Evolutionary conservation across 2,329 filamentous ascomycete genomes (phyloP).

Genomic region (Calonectria pseudoreteaudii): DNA sequence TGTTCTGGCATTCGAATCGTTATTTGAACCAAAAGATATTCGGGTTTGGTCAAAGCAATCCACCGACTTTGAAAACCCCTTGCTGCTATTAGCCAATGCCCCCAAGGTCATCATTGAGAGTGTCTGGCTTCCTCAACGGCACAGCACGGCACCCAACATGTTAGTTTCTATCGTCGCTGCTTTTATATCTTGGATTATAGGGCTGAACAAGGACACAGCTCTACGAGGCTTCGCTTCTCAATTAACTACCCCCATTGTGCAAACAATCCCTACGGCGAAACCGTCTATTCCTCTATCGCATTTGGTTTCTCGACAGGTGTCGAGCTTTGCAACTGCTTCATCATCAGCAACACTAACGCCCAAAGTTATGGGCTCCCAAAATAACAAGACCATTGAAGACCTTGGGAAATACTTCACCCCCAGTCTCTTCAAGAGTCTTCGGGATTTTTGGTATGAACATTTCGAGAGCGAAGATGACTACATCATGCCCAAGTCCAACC

Average conservation of each 20-base stretch:
- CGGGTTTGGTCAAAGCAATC: background rate
- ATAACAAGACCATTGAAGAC: background rate
- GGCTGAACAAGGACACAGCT: constrained; percentile 38
- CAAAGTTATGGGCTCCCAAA: constrained; percentile 13
- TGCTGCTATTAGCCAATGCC: background rate
- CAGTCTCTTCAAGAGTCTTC: constrained; percentile 45
- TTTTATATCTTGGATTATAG: constrained; percentile 25
- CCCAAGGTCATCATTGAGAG: constrained; percentile 24
- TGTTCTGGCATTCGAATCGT: background rate
- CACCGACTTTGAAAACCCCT: background rate
- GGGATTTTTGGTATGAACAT: constrained; percentile 55
- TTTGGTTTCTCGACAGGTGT: background rate
- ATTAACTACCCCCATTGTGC: background rate
- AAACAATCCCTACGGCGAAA: constrained; percentile 10
- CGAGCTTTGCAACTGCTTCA: constrained; percentile 14
- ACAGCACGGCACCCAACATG: constrained; percentile 31
- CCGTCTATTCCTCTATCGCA: constrained; percentile 8
- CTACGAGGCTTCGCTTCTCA: constrained; percentile 14
- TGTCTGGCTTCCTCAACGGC: constrained; percentile 9
- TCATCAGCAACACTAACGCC: background rate
- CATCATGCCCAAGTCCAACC: constrained; percentile 40
- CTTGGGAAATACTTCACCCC: constrained; percentile 42
- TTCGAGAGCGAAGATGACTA: constrained; percentile 41
- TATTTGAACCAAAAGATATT: no score
- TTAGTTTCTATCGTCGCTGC: constrained; percentile 36